phyloP scores from a whole-genome alignment of 352 stramenopile species.

The Phytopythium aichiense region DNA sequence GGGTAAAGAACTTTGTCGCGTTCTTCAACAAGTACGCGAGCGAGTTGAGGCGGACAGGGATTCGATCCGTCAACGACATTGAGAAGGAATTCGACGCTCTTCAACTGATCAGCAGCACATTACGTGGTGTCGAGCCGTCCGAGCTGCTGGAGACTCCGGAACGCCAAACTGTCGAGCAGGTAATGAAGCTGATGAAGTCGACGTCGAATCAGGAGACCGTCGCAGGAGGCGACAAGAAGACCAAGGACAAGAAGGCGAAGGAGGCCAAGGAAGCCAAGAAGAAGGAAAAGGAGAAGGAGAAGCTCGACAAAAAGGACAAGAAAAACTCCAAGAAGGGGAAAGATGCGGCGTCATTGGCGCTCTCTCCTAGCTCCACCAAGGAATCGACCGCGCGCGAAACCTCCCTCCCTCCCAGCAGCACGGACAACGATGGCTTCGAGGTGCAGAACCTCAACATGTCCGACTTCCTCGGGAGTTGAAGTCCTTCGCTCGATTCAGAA shows the following conservation, averaged over 20 bases:
- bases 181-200: slow-evolving; percentile 62
- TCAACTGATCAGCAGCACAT: slow-evolving; percentile 39
- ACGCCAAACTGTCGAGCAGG: slow-evolving; percentile 34
- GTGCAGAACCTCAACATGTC: slow-evolving; percentile 79
- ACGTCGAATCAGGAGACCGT: slow-evolving; percentile 56
- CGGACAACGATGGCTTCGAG: slow-evolving; percentile 49
- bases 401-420: slow-evolving; percentile 33
- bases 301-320: slow-evolving; percentile 36
- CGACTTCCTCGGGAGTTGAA: slow-evolving; percentile 52
- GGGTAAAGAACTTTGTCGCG: slow-evolving; percentile 41
- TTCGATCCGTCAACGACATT: slow-evolving; percentile 64
- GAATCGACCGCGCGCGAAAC: slow-evolving; percentile 28
- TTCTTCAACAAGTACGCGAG: slow-evolving; percentile 72
- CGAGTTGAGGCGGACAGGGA: slow-evolving; percentile 65
- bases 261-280: slow-evolving; percentile 33
- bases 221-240: slow-evolving; percentile 20
- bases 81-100: slow-evolving; percentile 55
- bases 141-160: slow-evolving; percentile 28
- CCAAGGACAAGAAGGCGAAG: slow-evolving; percentile 45
- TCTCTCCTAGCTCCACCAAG: slow-evolving; percentile 15
- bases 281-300: slow-evolving; percentile 31
- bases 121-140: slow-evolving; percentile 24
- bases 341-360: background rate
- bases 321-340: slow-evolving; percentile 23
- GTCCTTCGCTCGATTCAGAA: background rate